Base-by-base conservation (phyloP, 306 rosid genomes). In the Quercus alba region DNA sequence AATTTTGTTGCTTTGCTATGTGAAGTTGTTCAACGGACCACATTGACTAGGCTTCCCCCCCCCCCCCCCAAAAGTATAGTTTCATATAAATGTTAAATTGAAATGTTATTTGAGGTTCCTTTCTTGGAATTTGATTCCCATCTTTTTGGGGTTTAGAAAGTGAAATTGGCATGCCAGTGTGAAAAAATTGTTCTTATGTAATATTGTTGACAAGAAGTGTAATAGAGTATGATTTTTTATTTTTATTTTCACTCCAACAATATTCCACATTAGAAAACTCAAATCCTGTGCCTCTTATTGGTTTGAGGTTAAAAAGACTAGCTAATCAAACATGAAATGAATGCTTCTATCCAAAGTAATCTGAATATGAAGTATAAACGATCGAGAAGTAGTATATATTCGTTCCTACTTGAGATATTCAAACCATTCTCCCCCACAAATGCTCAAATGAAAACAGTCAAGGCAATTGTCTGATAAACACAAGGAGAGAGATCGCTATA, bases 131-230 rank as follows among this genome's bases (percentile, higher is more conserved):
- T 78, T 70, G 73, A 31, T 59, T 52, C 74, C 59, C 44, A 28
- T 15, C 11, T 28, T 51, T 49, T 13, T 18, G 38, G 54, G 5
- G 18, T 44, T 8, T 62, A 23, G 23, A 58, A 30, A 30, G 58
- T 46, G 12, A 44, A 20, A 56, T 18, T 31, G 20, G 31, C 21
- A 19, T 66, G 67, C 13, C 57, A 51, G 68, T 56, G 56, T 19
- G 49, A 49, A 56, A 70, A 38, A 46, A n/a, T 21, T 54, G 49
- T 21, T 75, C 33, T 57, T 68, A 70, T 79, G 72, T 75, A 35
- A 79, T 75, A 69, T 51, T 68, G 54, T 33, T 23, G 13, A 54
- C 31, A 21, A 46, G 46, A 73, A 73, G 35, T 31, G 56, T 35
- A 70, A 21, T 35, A 19, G 38, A 67, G 52, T 67, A 67, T 1